phyloP scores from a whole-genome alignment of 164 flowering plant species.

The Vitis rupestris region DNA sequence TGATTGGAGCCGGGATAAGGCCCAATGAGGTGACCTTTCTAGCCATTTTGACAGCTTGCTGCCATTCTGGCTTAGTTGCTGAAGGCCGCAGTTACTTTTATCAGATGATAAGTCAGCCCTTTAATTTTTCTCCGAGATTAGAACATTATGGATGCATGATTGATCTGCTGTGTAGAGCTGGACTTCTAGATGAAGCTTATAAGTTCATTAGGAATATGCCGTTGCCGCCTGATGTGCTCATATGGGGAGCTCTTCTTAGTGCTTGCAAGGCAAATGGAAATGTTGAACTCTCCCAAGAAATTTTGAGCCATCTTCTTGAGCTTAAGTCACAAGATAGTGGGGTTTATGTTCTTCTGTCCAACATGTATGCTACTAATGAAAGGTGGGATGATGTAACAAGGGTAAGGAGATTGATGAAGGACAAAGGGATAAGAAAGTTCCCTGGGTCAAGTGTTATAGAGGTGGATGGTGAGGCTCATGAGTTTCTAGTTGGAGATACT shows the following conservation, averaged over 20 bases:
- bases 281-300: constrained; percentile 29
- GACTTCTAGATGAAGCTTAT: constrained; percentile 44
- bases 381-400: constrained; percentile 51
- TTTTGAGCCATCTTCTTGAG: constrained; percentile 25
- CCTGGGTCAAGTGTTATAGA: constrained; percentile 59
- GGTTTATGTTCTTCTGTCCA: constrained; percentile 49
- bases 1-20: constrained; percentile 26
- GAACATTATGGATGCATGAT: constrained; percentile 65
- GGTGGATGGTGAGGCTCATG: constrained; percentile 44
- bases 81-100: constrained; percentile 38
- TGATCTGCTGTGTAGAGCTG: constrained; percentile 57
- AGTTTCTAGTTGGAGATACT: constrained; percentile 40
- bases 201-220: constrained; percentile 43
- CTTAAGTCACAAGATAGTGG: constrained; percentile 48
- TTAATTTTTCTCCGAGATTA: constrained; percentile 34
- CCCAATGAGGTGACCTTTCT: constrained; percentile 55
- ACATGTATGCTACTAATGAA: constrained; percentile 42
- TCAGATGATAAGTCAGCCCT: constrained; percentile 27
- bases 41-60: constrained; percentile 55
- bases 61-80: constrained; percentile 59
- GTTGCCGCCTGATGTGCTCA: constrained; percentile 46
- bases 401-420: constrained; percentile 47
- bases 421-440: constrained; percentile 38
- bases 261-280: constrained; percentile 44
- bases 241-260: constrained; percentile 58